Conservation (phyloP, 202 grass and related monocot species). For the Sporobolus alterniflorus region DNA sequence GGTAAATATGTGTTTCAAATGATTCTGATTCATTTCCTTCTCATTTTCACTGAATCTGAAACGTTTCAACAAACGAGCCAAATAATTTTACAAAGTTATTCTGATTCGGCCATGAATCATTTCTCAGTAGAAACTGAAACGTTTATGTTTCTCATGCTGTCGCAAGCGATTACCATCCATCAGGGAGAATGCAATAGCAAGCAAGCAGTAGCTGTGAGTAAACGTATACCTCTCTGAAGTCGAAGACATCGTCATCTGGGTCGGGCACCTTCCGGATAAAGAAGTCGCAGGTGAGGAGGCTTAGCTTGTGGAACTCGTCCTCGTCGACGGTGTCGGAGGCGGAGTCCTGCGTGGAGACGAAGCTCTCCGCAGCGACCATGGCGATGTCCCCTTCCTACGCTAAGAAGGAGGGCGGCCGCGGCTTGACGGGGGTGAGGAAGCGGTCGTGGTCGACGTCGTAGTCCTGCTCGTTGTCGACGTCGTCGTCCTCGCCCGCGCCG, state of each 20-base stretch:
- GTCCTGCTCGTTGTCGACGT: conserved; percentile 87
- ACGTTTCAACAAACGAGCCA: too few species aligned
- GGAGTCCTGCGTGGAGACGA: conserved; percentile 77
- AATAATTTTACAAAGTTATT: too few species aligned
- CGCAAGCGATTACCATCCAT: neutral
- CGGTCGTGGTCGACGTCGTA: conserved; percentile 98
- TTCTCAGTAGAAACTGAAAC: too few species aligned
- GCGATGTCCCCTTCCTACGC: conserved; percentile 61
- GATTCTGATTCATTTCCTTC: too few species aligned
- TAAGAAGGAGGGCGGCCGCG: neutral
- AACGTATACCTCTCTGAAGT: conserved; percentile 77
- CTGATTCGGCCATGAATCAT: too few species aligned
- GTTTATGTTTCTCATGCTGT: neutral
- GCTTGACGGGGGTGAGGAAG: conserved; percentile 47
- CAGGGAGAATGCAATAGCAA: neutral
- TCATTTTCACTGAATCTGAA: too few species aligned
- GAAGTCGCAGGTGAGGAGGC: conserved; percentile 86
- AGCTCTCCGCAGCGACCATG: conserved; percentile 69
- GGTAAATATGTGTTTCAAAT: too few species aligned
- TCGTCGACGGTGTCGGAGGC: conserved; percentile 84
- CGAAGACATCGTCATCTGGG: conserved; percentile 83
- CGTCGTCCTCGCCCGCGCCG: conserved; percentile 69
- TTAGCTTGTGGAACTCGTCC: conserved; percentile 84
- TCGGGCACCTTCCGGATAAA: conserved; percentile 81
- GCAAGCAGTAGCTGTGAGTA: neutral